Evolutionary conservation across 2,329 filamentous ascomycete species (phyloP), one percentile per base, ranked within the genome.

Genomic region (Didymella pomorum): DNA sequence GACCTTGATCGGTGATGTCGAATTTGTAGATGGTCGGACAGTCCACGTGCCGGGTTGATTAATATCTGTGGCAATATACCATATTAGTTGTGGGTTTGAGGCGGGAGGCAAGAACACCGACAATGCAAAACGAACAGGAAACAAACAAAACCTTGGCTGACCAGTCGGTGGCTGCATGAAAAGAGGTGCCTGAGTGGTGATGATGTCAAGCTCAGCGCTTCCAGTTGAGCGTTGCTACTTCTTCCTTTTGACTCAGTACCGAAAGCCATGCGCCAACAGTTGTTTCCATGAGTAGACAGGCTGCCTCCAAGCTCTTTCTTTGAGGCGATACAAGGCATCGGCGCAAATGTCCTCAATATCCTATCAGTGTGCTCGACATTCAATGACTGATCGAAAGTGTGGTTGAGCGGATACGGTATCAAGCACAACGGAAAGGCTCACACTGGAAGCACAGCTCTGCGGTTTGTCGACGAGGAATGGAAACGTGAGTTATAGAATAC

Each of bases 41-140:
- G 50, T 45, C 46, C 55, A 51, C 55, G 66, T 61, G 57, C 51
- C 59, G 60, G 52, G 58, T 73, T 72, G 53, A 73, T 73, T 75
- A 75, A 74, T 74, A 71, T 71, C 48, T 69, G 65, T 62, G 60
- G 49, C 67, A 70, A 71, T 72, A 63, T 67, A 61, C 52, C 60
- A 70, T 52, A 70, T 68, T 69, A 62, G 52, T 47, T 58, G 49
- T 64, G 64, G 56, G 29, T 61, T 61, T 57, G 62, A 62, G 57
- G 43, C 55, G 52, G 59, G 56, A 55, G 28, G 23, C 16, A 31
- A 41, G 35, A 56, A 45, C 43, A 43, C 54, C 59, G 58, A 58
- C 43, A 50, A 54, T 14, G 33, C 31, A 26, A 54, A 50, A 54
- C 16, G 43, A 58, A 46, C 39, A 58, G 41, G 56, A 43, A 45